Evolutionary conservation across 1,284 basidiomycete species (phyloP), one percentile per base, ranked within the genome.

Genomic region (Pseudozyma thailandica): DNA sequence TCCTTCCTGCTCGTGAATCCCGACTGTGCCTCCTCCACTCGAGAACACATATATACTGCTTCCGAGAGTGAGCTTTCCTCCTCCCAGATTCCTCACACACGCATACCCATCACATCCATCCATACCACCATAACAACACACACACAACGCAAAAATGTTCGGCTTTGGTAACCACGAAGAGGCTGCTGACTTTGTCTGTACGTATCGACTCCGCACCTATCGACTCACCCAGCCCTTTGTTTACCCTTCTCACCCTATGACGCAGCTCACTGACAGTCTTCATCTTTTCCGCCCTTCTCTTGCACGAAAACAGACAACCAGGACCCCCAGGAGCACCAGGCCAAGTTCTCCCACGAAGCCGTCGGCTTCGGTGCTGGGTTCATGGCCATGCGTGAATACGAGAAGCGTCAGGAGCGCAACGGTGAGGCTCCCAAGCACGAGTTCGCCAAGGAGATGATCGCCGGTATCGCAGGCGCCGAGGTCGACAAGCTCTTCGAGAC

Each of bases 311-410:
- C 49, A 72, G 70, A 72, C 64, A 72, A 72, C 64, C 25, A 51
- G n/a, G 56, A 72, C 52, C 63, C 70, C 7, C 59, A 47, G 37
- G 43, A 65, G 51, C 75, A 76, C 72, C 37, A 78, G 62, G 50
- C 48, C 72, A 79, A 79, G 68, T 75, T 65, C 51, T 87, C 88
- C 20, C 89, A 90, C 82, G 89, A 90, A 82, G 85, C 90, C 74
- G 87, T 90, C 75, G 88, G 87, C 50, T 88, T 84, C 58, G 72
- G 72, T 33, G 72, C 71, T 39, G 54, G 48, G 30, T 61, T 72
- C 30, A 60, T 88, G 85, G 88, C 87, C 44, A 86, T 87, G 20
- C 87, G 87, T 72, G 86, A 86, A 9, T 89, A 88, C 81, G 87
- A 88, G 77, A 76, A 87, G 3, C 87, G 88, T 75, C 68, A 77